phyloP scores from a whole-genome alignment of 306 rosid genomes.

The Pyrus betulifolia region DNA sequence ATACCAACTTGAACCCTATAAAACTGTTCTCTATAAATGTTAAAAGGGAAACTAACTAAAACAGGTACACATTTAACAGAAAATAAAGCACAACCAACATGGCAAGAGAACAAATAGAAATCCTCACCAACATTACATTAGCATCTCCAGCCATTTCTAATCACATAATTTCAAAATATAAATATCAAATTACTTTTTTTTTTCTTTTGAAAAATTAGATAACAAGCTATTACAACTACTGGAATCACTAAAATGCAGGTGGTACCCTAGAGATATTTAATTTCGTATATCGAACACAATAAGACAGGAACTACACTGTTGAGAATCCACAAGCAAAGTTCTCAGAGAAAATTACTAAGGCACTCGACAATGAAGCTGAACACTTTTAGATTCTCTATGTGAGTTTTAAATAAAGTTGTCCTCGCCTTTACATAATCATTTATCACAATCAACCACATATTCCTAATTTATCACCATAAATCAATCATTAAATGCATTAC shows the following conservation, averaged over 20 bases:
- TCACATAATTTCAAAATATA: neutral
- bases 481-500: no score
- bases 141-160: neutral
- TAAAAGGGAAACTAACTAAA: slow-evolving; percentile 8
- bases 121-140: neutral
- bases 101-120: neutral
- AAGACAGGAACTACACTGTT: neutral
- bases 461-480: no score
- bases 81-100: neutral
- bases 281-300: neutral
- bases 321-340: neutral
- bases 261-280: neutral
- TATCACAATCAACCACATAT: no score
- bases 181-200: no score
- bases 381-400: neutral
- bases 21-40: slow-evolving; percentile 45
- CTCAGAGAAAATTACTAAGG: neutral
- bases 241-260: neutral
- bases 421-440: no score
- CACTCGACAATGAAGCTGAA: neutral
- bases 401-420: no score
- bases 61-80: neutral
- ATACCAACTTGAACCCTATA: slow-evolving; percentile 80
- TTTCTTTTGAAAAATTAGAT: neutral
- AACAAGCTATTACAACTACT: no score